Evolutionary conservation across 306 rosid genomes (phyloP).

Genomic region (Castanospermum australe): DNA sequence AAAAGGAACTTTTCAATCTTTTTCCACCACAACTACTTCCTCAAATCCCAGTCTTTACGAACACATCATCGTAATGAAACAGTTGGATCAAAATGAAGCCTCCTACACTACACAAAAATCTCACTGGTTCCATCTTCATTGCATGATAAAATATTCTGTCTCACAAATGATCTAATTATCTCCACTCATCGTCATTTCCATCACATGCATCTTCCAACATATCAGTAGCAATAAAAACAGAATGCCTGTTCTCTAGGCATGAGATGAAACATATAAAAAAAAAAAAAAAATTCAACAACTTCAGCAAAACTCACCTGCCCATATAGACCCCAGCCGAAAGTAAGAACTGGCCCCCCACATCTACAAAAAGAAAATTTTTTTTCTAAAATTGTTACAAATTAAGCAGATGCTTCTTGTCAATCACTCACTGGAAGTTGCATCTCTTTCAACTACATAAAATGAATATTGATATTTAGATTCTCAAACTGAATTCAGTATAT

Average conservation of each 20-base stretch:
- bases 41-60: not conserved
- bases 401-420: not conserved
- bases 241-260: not conserved
- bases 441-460: not conserved
- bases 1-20: not conserved
- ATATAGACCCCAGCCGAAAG: constrained; percentile 91
- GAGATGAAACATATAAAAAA: not conserved
- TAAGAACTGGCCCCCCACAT: constrained; percentile 69
- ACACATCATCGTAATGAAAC: not conserved
- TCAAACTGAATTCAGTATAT: constrained; percentile 1
- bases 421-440: not conserved
- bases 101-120: not conserved
- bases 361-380: constrained; percentile 40
- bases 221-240: not conserved
- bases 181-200: not conserved
- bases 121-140: not conserved
- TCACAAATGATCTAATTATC: not conserved
- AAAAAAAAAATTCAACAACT: not conserved
- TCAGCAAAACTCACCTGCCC: constrained; percentile 71
- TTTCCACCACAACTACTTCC: not conserved
- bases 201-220: not conserved
- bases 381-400: not conserved
- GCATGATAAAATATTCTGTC: not conserved
- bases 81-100: not conserved
- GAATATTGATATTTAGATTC: constrained; percentile 1